Conservation (phyloP, 2,329 filamentous ascomycete genomes). For the Aspergillus ruber region DNA sequence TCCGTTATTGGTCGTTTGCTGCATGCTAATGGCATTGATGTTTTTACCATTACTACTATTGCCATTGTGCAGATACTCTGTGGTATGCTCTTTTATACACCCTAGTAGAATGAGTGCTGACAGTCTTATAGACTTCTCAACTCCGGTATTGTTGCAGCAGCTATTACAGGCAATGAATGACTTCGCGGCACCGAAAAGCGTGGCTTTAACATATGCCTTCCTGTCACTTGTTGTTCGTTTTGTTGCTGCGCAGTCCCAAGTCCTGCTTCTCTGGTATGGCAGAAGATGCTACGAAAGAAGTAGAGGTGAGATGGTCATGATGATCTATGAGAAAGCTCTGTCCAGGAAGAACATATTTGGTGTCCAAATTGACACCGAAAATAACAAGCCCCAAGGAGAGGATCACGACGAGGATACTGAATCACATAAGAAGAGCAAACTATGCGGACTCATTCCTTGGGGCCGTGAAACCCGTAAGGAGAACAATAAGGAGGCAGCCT, state of each 20-base stretch:
- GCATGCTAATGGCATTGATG: constrained; percentile 70
- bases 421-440: too few relatives aligned
- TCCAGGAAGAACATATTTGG: constrained; percentile 54
- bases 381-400: constrained; percentile 7
- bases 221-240: constrained; percentile 57
- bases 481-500: constrained; percentile 55
- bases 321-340: constrained; percentile 73
- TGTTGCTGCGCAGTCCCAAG: constrained; percentile 56
- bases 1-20: constrained; percentile 65
- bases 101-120: constrained; percentile 3
- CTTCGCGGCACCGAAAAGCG: constrained; percentile 42
- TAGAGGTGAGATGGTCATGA: constrained; percentile 77
- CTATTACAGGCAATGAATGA: constrained; percentile 62
- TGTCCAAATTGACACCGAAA: constrained; percentile 20
- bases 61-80: constrained; percentile 57
- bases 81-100: constrained; percentile 30
- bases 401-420: too few relatives aligned
- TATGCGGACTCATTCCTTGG: constrained; percentile 17
- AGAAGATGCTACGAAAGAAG: constrained; percentile 77
- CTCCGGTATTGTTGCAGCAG: constrained; percentile 65
- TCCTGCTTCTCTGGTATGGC: constrained; percentile 74
- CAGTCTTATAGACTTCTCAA: constrained; percentile 45
- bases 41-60: constrained; percentile 61
- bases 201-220: constrained; percentile 60
- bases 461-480: constrained; percentile 20